phyloP scores from a whole-genome alignment of 257 asterid species.

The Ilex asprella region DNA sequence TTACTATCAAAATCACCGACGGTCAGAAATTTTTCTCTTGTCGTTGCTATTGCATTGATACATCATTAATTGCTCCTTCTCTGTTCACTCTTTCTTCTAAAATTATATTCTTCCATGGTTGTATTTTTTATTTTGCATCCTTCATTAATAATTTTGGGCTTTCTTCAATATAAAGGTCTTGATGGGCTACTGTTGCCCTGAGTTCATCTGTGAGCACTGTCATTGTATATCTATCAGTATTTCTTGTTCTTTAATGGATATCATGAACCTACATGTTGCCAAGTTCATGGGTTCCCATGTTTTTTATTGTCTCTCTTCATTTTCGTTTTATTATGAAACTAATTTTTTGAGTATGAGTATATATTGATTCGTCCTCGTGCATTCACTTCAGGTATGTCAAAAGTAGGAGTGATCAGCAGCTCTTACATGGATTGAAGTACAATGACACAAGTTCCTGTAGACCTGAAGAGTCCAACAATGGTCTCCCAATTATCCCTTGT shows the following conservation, averaged over 20 bases:
- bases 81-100: not conserved
- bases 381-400: slow-evolving; percentile 55
- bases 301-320: slow-evolving; percentile 1
- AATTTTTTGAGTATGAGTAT: not conserved
- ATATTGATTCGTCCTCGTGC: slow-evolving; percentile 13
- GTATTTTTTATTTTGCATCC: not conserved
- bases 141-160: no score
- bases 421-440: slow-evolving; percentile 44
- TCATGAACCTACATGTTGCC: no score
- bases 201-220: no score
- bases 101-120: not conserved
- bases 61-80: not conserved
- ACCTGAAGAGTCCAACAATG: slow-evolving; percentile 52
- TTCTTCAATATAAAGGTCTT: no score
- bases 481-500: slow-evolving; percentile 71
- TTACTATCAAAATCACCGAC: slow-evolving; percentile 76
- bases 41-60: not conserved
- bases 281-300: no score
- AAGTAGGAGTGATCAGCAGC: slow-evolving; percentile 67
- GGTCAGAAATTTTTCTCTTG: slow-evolving; percentile 25
- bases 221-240: not conserved
- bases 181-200: no score
- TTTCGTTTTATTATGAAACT: not conserved
- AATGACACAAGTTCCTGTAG: slow-evolving; percentile 43
- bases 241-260: not conserved